phyloP scores from a whole-genome alignment of 345 rosid species.

The Microthlaspi erraticum region DNA sequence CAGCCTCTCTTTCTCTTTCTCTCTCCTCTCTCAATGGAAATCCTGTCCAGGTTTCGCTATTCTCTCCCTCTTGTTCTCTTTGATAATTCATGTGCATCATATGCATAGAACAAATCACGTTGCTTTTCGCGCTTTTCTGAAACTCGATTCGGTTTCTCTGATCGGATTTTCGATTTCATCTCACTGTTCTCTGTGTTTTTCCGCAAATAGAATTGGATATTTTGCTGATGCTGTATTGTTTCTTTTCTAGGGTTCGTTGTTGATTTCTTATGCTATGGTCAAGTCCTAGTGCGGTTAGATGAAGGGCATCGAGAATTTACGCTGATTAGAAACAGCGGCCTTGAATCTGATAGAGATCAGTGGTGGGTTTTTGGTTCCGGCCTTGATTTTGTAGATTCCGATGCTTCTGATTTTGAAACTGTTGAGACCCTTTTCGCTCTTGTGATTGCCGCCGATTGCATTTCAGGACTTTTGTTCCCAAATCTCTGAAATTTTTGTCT shows the following conservation, averaged over 20 bases:
- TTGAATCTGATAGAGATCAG: not conserved
- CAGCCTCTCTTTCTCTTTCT: conserved; percentile 42
- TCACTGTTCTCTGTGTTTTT: not conserved
- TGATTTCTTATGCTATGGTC: conserved; percentile 7
- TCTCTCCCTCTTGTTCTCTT: conserved; percentile 4
- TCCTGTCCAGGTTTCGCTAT: conserved; percentile 31
- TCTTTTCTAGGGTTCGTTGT: conserved; percentile 18
- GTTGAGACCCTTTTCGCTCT: conserved; percentile 19
- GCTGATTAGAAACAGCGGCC: not conserved
- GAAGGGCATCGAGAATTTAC: conserved; percentile 9
- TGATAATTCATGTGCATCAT: not conserved
- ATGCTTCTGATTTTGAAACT: conserved; percentile 5
- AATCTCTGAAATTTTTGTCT: not conserved
- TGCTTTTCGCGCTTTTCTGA: not conserved
- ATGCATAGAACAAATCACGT: not conserved
- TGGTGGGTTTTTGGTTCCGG: conserved; percentile 18
- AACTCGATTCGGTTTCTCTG: conserved; percentile 19
- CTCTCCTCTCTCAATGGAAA: conserved; percentile 27
- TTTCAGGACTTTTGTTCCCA: not conserved
- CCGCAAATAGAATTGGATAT: conserved; percentile 9
- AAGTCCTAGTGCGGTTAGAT: not conserved
- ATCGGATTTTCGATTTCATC: conserved; percentile 17
- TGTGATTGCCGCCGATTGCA: not conserved
- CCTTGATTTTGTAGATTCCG: conserved; percentile 21
- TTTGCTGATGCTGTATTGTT: conserved; percentile 2